Evolutionary conservation across 2,329 filamentous ascomycete species (phyloP).

Genomic region (Huntiella moniliformis): DNA sequence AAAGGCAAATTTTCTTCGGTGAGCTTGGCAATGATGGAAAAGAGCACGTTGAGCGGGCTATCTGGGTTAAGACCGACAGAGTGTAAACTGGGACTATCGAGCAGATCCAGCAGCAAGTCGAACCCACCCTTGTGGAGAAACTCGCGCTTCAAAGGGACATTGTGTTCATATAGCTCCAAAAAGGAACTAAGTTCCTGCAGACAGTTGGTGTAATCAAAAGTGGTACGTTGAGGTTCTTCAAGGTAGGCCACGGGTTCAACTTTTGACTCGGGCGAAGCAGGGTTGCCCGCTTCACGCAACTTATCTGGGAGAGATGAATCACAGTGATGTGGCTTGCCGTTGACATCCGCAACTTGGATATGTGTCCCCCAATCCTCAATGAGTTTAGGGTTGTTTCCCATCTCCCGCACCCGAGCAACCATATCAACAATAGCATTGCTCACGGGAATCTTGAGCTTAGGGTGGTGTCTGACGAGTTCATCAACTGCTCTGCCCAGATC

Average conservation of each 20-base stretch:
- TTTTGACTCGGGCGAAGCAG: not conserved
- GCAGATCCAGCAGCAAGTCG: constrained; percentile 68
- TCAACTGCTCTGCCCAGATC: constrained; percentile 74
- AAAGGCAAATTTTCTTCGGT: constrained; percentile 66
- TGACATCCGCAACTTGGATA: constrained; percentile 43
- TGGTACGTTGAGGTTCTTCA: constrained; percentile 3
- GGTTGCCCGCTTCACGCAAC: constrained; percentile 13
- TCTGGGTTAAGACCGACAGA: constrained; percentile 36
- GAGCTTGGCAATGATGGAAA: constrained; percentile 20
- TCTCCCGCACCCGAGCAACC: constrained; percentile 59
- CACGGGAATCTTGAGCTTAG: constrained; percentile 59
- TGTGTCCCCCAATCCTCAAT: constrained; percentile 59
- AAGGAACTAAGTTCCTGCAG: constrained; percentile 44
- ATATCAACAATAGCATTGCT: constrained; percentile 75
- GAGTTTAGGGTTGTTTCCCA: constrained; percentile 53
- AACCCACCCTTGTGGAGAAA: constrained; percentile 68
- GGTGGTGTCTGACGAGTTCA: constrained; percentile 86
- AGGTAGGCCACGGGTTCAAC: constrained; percentile 6
- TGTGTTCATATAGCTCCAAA: constrained; percentile 53
- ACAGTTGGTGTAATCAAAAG: constrained; percentile 8
- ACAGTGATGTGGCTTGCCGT: constrained; percentile 34
- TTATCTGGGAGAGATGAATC: constrained; percentile 22
- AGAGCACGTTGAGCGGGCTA: constrained; percentile 9
- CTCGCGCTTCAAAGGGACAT: constrained; percentile 48
- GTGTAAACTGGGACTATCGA: constrained; percentile 62